phyloP scores from a whole-genome alignment of 2,329 filamentous ascomycete species.

The Alternaria ventricosa region DNA sequence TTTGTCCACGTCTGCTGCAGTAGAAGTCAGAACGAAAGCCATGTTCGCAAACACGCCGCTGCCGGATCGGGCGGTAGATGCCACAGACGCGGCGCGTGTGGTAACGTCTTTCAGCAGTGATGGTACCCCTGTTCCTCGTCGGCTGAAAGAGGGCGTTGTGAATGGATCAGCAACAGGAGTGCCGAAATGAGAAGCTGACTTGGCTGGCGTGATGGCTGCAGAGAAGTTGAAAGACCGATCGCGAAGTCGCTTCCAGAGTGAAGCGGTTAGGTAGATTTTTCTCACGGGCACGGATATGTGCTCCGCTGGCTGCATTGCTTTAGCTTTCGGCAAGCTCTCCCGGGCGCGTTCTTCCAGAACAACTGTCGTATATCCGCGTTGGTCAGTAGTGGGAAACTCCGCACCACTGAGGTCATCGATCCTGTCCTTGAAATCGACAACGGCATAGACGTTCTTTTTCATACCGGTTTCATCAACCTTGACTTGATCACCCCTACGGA shows the following conservation, averaged over 20 bases:
- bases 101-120: constrained; percentile 37
- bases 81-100: constrained; percentile 36
- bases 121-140: constrained; percentile 43
- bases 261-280: constrained; percentile 53
- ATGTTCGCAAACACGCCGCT: constrained; percentile 74
- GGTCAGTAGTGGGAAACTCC: constrained; percentile 50
- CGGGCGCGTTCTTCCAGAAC: constrained; percentile 51
- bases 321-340: constrained; percentile 42
- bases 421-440: constrained; percentile 53
- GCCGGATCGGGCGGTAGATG: constrained; percentile 32
- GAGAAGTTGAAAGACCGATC: constrained; percentile 46
- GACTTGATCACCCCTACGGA: constrained; percentile 54
- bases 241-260: constrained; percentile 52
- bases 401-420: constrained; percentile 29
- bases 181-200: constrained; percentile 25
- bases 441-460: constrained; percentile 54
- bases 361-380: constrained; percentile 50
- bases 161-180: constrained; percentile 44
- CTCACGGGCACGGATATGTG: constrained; percentile 49
- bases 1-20: constrained; percentile 60
- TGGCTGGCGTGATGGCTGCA: constrained; percentile 21
- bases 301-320: constrained; percentile 21
- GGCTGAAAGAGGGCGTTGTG: constrained; percentile 59
- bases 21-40: constrained; percentile 85
- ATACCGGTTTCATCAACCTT: constrained; percentile 55